A percentile compares a stretch with the other conserved stretches of the same genome.
These are phyloP conservation scores for Eimeria acervulina DNA, from an alignment of 169 alveolate genomes.

Conservation along the genomic window DNA sequence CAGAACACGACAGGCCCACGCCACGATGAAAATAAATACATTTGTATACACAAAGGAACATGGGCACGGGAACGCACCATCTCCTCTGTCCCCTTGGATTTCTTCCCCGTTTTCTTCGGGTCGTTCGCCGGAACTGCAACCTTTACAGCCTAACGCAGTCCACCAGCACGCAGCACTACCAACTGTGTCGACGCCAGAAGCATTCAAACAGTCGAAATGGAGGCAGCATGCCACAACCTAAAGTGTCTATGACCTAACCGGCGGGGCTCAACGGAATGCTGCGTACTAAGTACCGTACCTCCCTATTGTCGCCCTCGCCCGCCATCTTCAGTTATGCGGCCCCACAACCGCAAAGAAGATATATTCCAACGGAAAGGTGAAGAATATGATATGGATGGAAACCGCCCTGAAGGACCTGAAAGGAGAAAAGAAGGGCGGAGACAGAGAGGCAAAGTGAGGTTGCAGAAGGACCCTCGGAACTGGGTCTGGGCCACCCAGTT, in stretches of 20 bases:
- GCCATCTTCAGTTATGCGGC: slow-evolving; percentile 27
- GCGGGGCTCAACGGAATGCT: neutral
- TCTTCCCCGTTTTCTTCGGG: slow-evolving; percentile 53
- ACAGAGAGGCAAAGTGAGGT: neutral
- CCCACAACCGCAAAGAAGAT: slow-evolving; percentile 4
- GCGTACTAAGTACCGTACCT: neutral
- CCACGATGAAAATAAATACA: neutral
- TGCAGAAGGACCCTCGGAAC: neutral
- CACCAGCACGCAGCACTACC: neutral
- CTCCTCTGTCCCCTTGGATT: slow-evolving; percentile 45
- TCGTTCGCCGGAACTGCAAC: slow-evolving; percentile 66
- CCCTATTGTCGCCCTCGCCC: slow-evolving; percentile 50
- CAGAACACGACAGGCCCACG: neutral
- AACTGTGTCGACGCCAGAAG: neutral
- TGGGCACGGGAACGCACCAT: slow-evolving; percentile 28
- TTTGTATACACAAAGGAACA: neutral
- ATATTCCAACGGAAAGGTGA: neutral
- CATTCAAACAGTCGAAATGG: neutral
- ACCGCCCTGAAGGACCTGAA: slow-evolving; percentile 25
- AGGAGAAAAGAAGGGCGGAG: neutral
- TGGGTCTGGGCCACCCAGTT: neutral
- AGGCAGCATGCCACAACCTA: neutral
- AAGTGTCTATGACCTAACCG: neutral
- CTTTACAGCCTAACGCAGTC: slow-evolving; percentile 51
- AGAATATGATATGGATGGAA: neutral